Percentiles rank a stretch among this genome's conserved stretches.
These are phyloP conservation scores for Candida broadrunensis DNA, from an alignment of 805 yeast species.

Conservation along the genomic window DNA sequence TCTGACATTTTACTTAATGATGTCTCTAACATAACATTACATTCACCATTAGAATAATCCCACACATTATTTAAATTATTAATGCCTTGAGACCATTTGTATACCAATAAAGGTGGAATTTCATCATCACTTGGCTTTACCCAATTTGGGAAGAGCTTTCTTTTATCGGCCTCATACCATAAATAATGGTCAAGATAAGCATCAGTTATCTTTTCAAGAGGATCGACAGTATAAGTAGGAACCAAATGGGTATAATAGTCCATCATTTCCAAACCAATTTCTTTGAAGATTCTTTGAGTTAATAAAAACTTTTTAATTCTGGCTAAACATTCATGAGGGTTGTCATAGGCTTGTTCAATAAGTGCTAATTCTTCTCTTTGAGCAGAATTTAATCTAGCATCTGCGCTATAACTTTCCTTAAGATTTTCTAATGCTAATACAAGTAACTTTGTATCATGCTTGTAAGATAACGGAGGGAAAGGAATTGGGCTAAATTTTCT, in stretches of 20 bases:
- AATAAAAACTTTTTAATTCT: constrained; percentile 78
- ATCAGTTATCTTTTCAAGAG: constrained; percentile 92
- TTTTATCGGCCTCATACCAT: constrained; percentile 92
- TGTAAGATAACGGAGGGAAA: constrained; percentile 88
- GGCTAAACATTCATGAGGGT: constrained; percentile 89
- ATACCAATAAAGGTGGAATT: constrained; percentile 85
- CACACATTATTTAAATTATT: constrained; percentile 77
- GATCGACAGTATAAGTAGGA: constrained; percentile 87
- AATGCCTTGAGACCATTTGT: constrained; percentile 92
- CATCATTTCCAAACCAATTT: constrained; percentile 82
- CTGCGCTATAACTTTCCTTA: constrained; percentile 68
- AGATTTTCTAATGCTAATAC: constrained; percentile 86
- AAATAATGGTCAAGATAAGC: constrained; percentile 93
- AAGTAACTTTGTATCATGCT: constrained; percentile 88
- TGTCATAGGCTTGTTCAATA: constrained; percentile 94
- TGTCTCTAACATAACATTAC: constrained; percentile 83
- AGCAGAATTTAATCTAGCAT: constrained; percentile 73
- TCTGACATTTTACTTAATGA: constrained; percentile 69
- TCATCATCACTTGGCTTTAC: constrained; percentile 92
- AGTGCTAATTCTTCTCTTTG: constrained; percentile 92
- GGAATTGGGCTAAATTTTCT: constrained; percentile 84
- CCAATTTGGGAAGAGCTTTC: constrained; percentile 92
- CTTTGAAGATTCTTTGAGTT: constrained; percentile 91
- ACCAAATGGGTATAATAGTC: constrained; percentile 81
- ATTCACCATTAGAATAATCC: constrained; percentile 71